A percentile compares a stretch with the other conserved stretches of the same genome.
These are phyloP conservation scores for Lablab purpureus DNA, from an alignment of 306 rosid species.

Conservation along the genomic window DNA sequence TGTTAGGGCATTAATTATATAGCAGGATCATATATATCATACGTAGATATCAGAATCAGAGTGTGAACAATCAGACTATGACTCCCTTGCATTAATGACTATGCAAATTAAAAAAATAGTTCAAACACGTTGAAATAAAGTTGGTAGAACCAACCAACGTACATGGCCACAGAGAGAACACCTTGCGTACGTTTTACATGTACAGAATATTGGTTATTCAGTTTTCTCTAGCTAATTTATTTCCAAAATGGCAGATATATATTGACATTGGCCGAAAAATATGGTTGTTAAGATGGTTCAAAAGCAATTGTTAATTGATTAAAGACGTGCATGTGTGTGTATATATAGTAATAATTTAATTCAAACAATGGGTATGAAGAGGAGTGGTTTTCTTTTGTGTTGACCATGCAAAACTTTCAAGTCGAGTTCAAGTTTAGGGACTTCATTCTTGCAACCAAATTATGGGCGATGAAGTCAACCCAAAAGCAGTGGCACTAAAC, in stretches of 20 bases:
- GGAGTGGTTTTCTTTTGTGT: constrained; percentile 37
- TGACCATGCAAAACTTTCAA: constrained; percentile 41
- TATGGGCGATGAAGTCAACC: constrained; percentile 23
- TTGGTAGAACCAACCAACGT: constrained; percentile 24
- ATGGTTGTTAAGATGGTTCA: constrained; percentile 41
- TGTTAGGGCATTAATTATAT: background rate
- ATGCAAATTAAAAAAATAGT: constrained; percentile 6
- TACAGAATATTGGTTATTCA: background rate
- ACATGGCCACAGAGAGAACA: background rate
- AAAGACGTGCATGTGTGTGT: background rate
- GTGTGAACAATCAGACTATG: constrained; percentile 45
- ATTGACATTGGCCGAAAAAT: too few species aligned
- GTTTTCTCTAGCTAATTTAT: too few species aligned
- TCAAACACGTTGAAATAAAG: constrained; percentile 11
- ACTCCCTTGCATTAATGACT: constrained; percentile 26
- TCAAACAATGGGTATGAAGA: constrained; percentile 37
- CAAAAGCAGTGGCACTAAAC: background rate
- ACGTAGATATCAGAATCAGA: background rate
- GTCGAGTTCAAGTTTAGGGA: constrained; percentile 20
- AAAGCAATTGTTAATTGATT: constrained; percentile 1
- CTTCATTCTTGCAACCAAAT: background rate
- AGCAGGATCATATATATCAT: background rate
- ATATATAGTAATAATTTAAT: background rate
- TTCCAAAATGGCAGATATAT: too few species aligned
- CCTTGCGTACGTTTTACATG: constrained; percentile 3